phyloP scores from a whole-genome alignment of 352 stramenopile species.

The Globisporangium okanoganense region DNA sequence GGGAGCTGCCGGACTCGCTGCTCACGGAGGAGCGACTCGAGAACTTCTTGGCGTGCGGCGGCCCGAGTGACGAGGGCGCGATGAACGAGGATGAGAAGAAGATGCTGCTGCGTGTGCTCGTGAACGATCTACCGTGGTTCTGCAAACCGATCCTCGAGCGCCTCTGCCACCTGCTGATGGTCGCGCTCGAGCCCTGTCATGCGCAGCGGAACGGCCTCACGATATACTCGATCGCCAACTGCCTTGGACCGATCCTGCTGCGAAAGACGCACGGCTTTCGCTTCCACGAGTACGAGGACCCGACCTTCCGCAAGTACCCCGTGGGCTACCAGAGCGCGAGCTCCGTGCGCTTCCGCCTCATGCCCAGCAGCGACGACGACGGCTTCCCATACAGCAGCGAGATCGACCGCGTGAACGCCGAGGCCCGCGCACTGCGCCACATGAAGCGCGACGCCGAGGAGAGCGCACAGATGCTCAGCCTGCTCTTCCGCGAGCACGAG shows the following conservation, averaged over 20 bases:
- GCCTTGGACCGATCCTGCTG: constrained; percentile 62
- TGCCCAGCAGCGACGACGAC: constrained; percentile 37
- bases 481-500: constrained; percentile 62
- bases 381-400: constrained; percentile 32
- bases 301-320: constrained; percentile 63
- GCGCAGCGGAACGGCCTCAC: constrained; percentile 66
- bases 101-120: constrained; percentile 57
- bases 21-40: constrained; percentile 69
- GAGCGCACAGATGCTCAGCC: constrained; percentile 52
- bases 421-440: constrained; percentile 44
- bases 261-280: constrained; percentile 40
- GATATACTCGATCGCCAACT: constrained; percentile 60
- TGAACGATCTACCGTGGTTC: constrained; percentile 82
- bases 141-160: constrained; percentile 73
- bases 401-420: constrained; percentile 26
- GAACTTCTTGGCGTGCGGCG: constrained; percentile 60
- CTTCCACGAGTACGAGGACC: constrained; percentile 76
- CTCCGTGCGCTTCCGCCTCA: constrained; percentile 48
- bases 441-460: constrained; percentile 63
- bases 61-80: constrained; percentile 27
- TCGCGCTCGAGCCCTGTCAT: constrained; percentile 54
- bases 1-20: constrained; percentile 76
- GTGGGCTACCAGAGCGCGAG: constrained; percentile 55
- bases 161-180: constrained; percentile 59
- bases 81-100: constrained; percentile 53